phyloP scores from a whole-genome alignment of 305 asterid species.

The Ajuga reptans region DNA sequence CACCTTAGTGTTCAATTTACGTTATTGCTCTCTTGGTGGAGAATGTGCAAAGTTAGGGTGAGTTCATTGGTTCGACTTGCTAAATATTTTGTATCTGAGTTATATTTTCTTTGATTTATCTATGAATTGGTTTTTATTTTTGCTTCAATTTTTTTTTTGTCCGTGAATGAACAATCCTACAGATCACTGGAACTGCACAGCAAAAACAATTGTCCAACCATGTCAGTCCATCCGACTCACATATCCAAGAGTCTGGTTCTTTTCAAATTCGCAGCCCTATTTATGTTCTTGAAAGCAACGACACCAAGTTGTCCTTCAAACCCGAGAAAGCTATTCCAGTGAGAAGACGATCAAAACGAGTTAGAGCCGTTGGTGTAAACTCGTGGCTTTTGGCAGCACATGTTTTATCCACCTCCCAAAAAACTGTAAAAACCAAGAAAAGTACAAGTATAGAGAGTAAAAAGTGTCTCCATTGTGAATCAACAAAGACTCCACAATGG shows the following conservation, averaged over 20 bases:
- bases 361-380: slow-evolving; percentile 27
- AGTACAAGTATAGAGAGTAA: slow-evolving; percentile 30
- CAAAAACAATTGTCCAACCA: slow-evolving; percentile 21
- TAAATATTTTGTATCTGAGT: slow-evolving; percentile 4
- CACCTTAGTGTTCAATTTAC: slow-evolving; percentile 9
- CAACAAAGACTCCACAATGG: slow-evolving; percentile 63
- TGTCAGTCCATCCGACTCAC: slow-evolving; percentile 20
- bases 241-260: slow-evolving; percentile 29
- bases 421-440: slow-evolving; percentile 24
- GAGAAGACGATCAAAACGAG: slow-evolving; percentile 48
- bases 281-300: slow-evolving; percentile 54
- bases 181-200: slow-evolving; percentile 26
- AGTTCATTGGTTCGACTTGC: background rate
- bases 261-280: slow-evolving; percentile 52
- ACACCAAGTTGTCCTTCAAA: slow-evolving; percentile 29
- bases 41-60: slow-evolving; percentile 6
- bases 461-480: slow-evolving; percentile 61
- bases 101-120: background rate
- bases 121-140: background rate
- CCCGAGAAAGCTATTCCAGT: slow-evolving; percentile 30
- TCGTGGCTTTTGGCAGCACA: slow-evolving; percentile 43
- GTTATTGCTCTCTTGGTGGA: background rate
- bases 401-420: slow-evolving; percentile 24
- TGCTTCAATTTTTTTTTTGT: slow-evolving; percentile 11
- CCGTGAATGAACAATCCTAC: slow-evolving; percentile 6